These are phyloP conservation scores for Globisporangium okanoganense DNA, from an alignment of 352 stramenopile species.

Conservation along the genomic window DNA sequence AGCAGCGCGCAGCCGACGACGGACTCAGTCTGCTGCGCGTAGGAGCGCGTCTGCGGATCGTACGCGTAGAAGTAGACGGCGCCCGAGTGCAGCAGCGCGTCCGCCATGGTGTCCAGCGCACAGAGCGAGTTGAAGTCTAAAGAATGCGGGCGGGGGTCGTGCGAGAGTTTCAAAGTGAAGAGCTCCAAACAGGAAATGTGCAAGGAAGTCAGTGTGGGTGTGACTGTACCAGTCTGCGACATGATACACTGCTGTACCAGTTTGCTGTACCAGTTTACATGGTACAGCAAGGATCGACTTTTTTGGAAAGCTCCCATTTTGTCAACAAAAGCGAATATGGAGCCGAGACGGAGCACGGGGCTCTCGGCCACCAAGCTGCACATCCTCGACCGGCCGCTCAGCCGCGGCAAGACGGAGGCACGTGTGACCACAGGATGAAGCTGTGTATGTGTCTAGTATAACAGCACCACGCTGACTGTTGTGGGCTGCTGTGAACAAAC, in stretches of 20 bases:
- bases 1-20: slow-evolving; percentile 64
- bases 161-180: slow-evolving; percentile 8
- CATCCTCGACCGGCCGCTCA: slow-evolving; percentile 75
- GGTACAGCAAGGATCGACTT: neutral
- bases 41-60: slow-evolving; percentile 40
- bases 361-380: slow-evolving; percentile 59
- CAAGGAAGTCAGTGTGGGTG: slow-evolving; percentile 7
- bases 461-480: neutral
- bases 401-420: slow-evolving; percentile 72
- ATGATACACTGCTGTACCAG: neutral
- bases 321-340: slow-evolving; percentile 24
- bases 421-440: neutral
- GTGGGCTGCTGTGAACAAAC: neutral
- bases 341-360: slow-evolving; percentile 45
- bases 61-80: slow-evolving; percentile 74
- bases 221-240: neutral
- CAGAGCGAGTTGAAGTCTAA: neutral
- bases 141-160: neutral
- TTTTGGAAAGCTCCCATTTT: neutral
- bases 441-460: neutral
- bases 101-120: slow-evolving; percentile 24
- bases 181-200: neutral
- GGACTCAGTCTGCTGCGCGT: slow-evolving; percentile 54
- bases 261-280: neutral
- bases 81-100: slow-evolving; percentile 62